These are phyloP conservation scores for Bolboschoenoplectus hybrid DNA, from an alignment of 202 grass and related monocot genomes.

Conservation along the genomic window DNA sequence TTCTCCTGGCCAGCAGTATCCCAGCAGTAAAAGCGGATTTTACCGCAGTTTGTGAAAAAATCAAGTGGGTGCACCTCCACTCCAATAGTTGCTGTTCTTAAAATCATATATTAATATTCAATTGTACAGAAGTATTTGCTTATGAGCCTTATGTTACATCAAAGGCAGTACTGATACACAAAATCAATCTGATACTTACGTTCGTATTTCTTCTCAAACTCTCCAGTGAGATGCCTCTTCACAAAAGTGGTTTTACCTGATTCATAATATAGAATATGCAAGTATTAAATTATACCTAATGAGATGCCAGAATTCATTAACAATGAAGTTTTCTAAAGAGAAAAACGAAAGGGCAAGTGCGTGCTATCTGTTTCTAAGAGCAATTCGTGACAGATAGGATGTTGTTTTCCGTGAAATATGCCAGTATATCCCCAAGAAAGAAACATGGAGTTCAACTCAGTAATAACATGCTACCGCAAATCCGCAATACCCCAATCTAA, in stretches of 20 bases:
- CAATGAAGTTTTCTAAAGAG: neutral
- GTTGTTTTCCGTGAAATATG: neutral
- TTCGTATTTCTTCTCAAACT: conserved; percentile 86
- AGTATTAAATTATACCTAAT: neutral
- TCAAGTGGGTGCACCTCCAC: conserved; percentile 85
- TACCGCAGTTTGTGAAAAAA: conserved; percentile 84
- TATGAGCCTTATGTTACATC: neutral
- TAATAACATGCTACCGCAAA: neutral
- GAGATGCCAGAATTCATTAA: conserved; percentile 10
- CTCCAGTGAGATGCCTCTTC: conserved; percentile 88
- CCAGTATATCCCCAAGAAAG: neutral
- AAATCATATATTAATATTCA: neutral
- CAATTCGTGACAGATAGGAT: neutral
- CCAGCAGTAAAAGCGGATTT: conserved; percentile 90
- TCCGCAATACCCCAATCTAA: neutral
- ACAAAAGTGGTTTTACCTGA: conserved; percentile 88
- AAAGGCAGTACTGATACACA: neutral
- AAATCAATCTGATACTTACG: conserved; percentile 42
- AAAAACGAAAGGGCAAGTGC: neutral
- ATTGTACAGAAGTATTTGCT: neutral
- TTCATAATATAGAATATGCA: neutral
- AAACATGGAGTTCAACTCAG: neutral
- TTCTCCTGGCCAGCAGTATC: conserved; percentile 89
- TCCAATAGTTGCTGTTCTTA: conserved; percentile 70
- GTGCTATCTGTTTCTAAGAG: neutral